Base-by-base conservation (phyloP, 2,329 filamentous ascomycete species). In the Aplosporella prunicola region DNA sequence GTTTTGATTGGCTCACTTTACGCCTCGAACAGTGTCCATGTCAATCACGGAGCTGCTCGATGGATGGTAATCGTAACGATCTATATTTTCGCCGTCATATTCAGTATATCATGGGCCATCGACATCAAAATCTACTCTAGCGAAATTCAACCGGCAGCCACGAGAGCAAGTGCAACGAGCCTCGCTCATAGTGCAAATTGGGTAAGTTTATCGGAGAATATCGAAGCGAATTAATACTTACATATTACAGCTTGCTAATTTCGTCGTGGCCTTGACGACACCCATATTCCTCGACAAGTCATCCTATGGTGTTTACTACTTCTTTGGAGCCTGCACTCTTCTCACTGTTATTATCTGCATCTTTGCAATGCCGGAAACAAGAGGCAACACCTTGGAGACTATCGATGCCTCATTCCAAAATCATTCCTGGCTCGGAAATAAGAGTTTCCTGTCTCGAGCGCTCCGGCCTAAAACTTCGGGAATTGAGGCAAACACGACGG, bases 121-220 rank as follows among this genome's bases (percentile, higher is more conserved):
- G 63, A 64, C 0, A 59, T 69, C 32, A 72, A 71, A 43, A 68
- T 78, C 5, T 78, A 76, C 40, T 65, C 68, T 1, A 64, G 66
- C 7, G 74, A 78, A 53, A 76, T 77, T 24, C 73, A 77, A 44
- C 71, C 72, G 0, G 60, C 63, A 3, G 57, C 66, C 25, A 76
- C 71, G 0, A 61, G 74, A 5, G 73, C 72, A 1, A 65, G 67
- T 0, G 73, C 71, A 4, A 73, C 66, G 10, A 69, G 66, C 40
- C 45, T 76, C 4, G 70, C 68, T 0, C 62, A 71, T 46, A 67
- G 70, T 3, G 60, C 62, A n/a, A 74, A 73, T 35, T 76, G 70
- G 61, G 60, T 63, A 15, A 55, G 61, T 11, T 13, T n/a, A 36
- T 9, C 5, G 15, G 5, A 16, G 9, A 8, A 8, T n/a, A 25